phyloP scores from a whole-genome alignment of 345 rosid genomes.

The Moricandia arvensis region DNA sequence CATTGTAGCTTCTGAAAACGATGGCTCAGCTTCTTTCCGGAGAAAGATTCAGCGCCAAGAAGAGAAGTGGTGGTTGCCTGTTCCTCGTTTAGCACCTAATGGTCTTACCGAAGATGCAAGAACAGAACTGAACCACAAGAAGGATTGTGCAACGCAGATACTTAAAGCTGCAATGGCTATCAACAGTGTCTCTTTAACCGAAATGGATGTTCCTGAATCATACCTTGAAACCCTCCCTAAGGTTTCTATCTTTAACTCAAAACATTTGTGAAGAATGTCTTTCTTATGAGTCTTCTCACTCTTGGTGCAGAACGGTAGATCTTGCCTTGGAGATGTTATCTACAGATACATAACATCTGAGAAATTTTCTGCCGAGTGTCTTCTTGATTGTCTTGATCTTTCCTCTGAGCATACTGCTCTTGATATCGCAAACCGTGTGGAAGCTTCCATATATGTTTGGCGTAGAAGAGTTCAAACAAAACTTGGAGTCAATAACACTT shows the following conservation, averaged over 20 bases:
- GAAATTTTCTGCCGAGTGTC: slow-evolving; percentile 76
- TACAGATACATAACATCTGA: slow-evolving; percentile 80
- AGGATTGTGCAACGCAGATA: slow-evolving; percentile 81
- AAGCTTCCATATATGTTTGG: slow-evolving; percentile 85
- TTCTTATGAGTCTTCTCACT: not conserved
- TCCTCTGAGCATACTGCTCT: slow-evolving; percentile 83
- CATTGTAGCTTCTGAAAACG: slow-evolving; percentile 66
- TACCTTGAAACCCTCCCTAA: slow-evolving; percentile 86
- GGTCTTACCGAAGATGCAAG: slow-evolving; percentile 81
- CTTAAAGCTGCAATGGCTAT: slow-evolving; percentile 96
- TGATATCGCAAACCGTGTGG: slow-evolving; percentile 89
- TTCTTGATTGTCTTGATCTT: slow-evolving; percentile 86
- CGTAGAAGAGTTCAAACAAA: slow-evolving; percentile 62
- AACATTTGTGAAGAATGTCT: not conserved
- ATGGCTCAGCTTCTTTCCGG: slow-evolving; percentile 84
- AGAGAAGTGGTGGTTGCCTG: slow-evolving; percentile 99
- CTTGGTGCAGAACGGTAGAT: slow-evolving; percentile 74
- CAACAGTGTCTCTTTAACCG: slow-evolving; percentile 62
- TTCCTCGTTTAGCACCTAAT: slow-evolving; percentile 79
- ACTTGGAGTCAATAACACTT: slow-evolving; percentile 43
- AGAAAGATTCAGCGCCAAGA: slow-evolving; percentile 78
- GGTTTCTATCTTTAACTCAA: slow-evolving; percentile 37
- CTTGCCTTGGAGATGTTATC: slow-evolving; percentile 79
- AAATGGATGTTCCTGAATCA: slow-evolving; percentile 92
- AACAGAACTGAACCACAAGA: slow-evolving; percentile 68